Evolutionary conservation across 2,329 filamentous ascomycete species (phyloP).

Genomic region (Fusarium papillatum): DNA sequence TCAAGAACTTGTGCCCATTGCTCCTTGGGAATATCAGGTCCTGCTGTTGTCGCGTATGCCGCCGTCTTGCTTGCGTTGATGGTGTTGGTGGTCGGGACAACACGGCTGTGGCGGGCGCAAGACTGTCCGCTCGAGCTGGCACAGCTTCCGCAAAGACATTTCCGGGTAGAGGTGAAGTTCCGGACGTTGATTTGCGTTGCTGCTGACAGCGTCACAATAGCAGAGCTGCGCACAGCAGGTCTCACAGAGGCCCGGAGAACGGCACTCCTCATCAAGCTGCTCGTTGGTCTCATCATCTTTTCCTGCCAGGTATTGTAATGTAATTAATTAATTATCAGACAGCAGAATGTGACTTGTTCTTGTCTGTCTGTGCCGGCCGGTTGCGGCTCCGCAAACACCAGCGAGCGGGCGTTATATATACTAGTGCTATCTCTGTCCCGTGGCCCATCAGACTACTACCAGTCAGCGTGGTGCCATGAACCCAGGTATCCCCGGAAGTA

Average conservation of each 20-base stretch:
- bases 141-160: conserved; percentile 29
- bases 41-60: conserved; percentile 37
- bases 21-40: conserved; percentile 73
- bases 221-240: conserved; percentile 23
- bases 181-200: conserved; percentile 15
- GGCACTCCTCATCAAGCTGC: conserved; percentile 32
- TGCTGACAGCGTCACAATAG: conserved; percentile 23
- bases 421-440: not conserved
- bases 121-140: conserved; percentile 16
- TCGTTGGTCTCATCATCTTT: conserved; percentile 26
- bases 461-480: conserved; percentile 10
- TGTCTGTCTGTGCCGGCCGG: not conserved
- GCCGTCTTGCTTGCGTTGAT: conserved; percentile 26
- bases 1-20: conserved; percentile 94
- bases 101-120: conserved; percentile 29
- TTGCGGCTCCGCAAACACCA: not conserved
- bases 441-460: conserved; percentile 7
- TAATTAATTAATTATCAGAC: not conserved
- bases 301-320: not conserved
- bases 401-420: conserved; percentile 17
- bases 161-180: conserved; percentile 33
- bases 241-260: conserved; percentile 25
- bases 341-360: not conserved
- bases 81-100: conserved; percentile 13
- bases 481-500: not conserved